Evolutionary conservation across 164 flowering plant species (phyloP).

Genomic region (Kalanchoe fedtschenkoi): DNA sequence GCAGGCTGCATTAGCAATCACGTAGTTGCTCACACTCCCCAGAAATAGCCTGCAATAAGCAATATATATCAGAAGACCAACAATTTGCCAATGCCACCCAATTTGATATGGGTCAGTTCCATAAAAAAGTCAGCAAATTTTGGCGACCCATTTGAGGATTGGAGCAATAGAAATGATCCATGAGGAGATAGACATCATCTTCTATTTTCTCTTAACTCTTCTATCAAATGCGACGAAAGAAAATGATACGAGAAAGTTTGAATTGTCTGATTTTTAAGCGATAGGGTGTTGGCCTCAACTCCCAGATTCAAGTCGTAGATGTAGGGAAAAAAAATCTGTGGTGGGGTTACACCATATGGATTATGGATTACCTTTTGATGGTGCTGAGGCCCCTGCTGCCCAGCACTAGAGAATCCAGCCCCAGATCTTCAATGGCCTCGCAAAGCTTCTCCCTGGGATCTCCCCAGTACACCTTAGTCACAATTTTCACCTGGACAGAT

Average conservation of each 20-base stretch:
- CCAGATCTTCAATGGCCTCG: constrained; percentile 32
- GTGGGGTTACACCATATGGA: background rate
- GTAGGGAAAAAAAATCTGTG: too few relatives aligned
- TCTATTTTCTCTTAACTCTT: too few relatives aligned
- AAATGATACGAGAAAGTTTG: too few relatives aligned
- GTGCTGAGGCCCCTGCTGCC: constrained; percentile 49
- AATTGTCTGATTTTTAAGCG: too few relatives aligned
- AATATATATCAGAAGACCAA: background rate
- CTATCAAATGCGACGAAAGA: too few relatives aligned
- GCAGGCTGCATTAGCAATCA: constrained; percentile 29
- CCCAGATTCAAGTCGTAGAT: too few relatives aligned
- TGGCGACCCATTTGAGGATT: too few relatives aligned
- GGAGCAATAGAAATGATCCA: too few relatives aligned
- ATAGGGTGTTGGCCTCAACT: background rate
- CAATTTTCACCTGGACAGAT: constrained; percentile 32
- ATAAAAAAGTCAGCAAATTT: background rate
- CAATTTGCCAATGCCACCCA: background rate
- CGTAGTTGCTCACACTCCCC: constrained; percentile 59
- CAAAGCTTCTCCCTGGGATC: constrained; percentile 40
- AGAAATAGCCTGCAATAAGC: constrained; percentile 34
- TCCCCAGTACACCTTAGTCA: constrained; percentile 80
- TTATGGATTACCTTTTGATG: constrained; percentile 23
- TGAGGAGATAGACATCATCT: too few relatives aligned
- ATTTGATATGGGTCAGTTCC: background rate
- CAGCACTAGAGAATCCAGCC: constrained; percentile 36